These are phyloP conservation scores for Cladophialophora yegresii DNA, from an alignment of 2,329 filamentous ascomycete species.

Conservation along the genomic window DNA sequence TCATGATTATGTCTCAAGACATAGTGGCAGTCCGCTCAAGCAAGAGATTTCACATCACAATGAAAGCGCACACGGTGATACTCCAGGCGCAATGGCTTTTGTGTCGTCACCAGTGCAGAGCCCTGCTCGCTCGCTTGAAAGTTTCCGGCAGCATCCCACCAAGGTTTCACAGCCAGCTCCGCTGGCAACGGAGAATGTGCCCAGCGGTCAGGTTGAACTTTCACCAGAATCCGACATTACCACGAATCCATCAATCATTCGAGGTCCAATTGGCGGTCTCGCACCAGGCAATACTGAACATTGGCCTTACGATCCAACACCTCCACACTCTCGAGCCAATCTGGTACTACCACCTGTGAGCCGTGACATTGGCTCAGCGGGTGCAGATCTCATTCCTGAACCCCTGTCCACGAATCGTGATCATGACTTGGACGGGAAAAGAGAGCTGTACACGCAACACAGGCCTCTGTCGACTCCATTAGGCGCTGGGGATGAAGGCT, in stretches of 20 bases:
- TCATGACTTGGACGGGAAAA: conserved; percentile 43
- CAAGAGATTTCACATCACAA: conserved; percentile 44
- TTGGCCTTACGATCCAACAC: conserved; percentile 61
- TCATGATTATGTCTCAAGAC: conserved; percentile 36
- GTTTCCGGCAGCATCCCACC: conserved; percentile 14
- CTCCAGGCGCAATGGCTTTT: conserved; percentile 43
- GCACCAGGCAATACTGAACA: conserved; percentile 53
- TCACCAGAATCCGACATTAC: conserved; percentile 63
- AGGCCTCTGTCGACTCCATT: conserved; percentile 54
- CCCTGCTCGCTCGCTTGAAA: conserved; percentile 38
- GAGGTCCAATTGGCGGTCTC: conserved; percentile 67
- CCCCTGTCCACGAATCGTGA: conserved; percentile 40
- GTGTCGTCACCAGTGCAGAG: conserved; percentile 58
- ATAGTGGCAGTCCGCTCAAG: conserved; percentile 51
- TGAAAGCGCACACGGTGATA: conserved; percentile 44
- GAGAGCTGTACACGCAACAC: conserved; percentile 42
- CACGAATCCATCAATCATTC: conserved; percentile 82
- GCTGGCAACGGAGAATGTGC: conserved; percentile 12
- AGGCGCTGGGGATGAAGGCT: conserved; percentile 81
- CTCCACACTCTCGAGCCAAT: conserved; percentile 45
- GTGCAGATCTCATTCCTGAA: conserved; percentile 42
- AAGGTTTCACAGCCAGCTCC: conserved; percentile 29
- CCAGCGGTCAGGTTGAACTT: conserved; percentile 24
- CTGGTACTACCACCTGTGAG: conserved; percentile 42
- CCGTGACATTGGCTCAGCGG: conserved; percentile 48